phyloP scores from a whole-genome alignment of 1,284 basidiomycete genomes.

The Xerocomus amazonicus region DNA sequence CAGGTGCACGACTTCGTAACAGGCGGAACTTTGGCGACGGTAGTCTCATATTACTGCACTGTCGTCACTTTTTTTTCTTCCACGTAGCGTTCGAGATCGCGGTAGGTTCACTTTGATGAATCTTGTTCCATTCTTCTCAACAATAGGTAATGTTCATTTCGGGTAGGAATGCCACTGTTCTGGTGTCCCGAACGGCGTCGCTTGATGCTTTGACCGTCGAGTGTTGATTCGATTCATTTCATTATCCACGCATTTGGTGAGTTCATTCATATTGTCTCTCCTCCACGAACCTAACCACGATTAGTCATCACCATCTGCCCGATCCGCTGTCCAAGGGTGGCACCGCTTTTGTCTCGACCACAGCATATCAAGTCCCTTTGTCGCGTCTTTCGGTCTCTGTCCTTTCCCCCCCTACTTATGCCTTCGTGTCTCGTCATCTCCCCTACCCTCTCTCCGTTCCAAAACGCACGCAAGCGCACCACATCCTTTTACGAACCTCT shows the following conservation, averaged over 20 bases:
- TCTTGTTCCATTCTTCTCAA: slow-evolving; percentile 8
- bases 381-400: slow-evolving; percentile 20
- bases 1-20: too few relatives aligned
- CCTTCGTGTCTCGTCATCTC: slow-evolving; percentile 17
- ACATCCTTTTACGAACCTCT: slow-evolving; percentile 38
- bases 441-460: slow-evolving; percentile 5
- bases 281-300: too few relatives aligned
- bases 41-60: slow-evolving; percentile 2
- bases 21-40: too few relatives aligned
- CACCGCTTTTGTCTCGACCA: slow-evolving; percentile 36
- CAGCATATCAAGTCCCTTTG: slow-evolving; percentile 33
- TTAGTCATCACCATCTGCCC: slow-evolving; percentile 31
- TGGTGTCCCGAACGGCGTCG: neutral
- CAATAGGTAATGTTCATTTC: slow-evolving; percentile 8
- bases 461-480: slow-evolving; percentile 39
- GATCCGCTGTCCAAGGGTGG: too few relatives aligned
- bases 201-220: neutral
- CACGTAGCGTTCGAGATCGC: neutral
- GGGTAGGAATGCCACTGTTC: slow-evolving; percentile 17
- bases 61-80: slow-evolving; percentile 17
- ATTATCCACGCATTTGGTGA: neutral
- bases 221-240: neutral
- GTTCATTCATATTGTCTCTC: neutral
- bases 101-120: slow-evolving; percentile 2
- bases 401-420: slow-evolving; percentile 30